Evolutionary conservation across 768 basidiomycete genomes (phyloP).

Genomic region (Crassisporium funariophilum): DNA sequence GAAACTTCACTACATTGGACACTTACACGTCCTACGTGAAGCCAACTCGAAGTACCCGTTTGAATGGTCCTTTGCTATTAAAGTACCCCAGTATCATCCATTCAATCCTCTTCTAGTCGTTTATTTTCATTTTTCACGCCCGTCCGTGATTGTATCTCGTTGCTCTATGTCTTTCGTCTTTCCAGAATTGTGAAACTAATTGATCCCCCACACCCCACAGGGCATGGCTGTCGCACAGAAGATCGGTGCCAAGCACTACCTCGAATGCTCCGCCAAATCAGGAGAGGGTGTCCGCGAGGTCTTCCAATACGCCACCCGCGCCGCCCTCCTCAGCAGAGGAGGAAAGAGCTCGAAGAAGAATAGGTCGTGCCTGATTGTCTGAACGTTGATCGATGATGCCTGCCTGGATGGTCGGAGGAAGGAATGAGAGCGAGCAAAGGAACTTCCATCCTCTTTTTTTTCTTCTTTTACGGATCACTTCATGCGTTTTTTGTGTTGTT

Average conservation of each 20-base stretch:
- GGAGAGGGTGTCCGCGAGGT: conserved; percentile 98
- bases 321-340: conserved; percentile 73
- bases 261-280: conserved; percentile 96
- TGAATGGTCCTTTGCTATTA: too few relatives aligned
- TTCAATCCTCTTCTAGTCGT: neutral
- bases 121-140: neutral
- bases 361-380: too few relatives aligned
- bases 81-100: too few relatives aligned
- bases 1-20: neutral
- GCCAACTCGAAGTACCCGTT: too few relatives aligned
- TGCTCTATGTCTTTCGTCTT: conserved; percentile 2
- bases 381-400: too few relatives aligned
- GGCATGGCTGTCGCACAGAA: conserved; percentile 94
- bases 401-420: too few relatives aligned
- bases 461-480: too few relatives aligned
- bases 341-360: too few relatives aligned
- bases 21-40: neutral
- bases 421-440: too few relatives aligned
- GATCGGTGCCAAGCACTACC: conserved; percentile 95
- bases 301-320: conserved; percentile 96
- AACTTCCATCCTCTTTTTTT: too few relatives aligned
- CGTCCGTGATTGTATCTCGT: neutral
- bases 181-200: conserved; percentile 3
- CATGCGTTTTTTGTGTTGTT: too few relatives aligned
- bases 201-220: conserved; percentile 38